phyloP scores from a whole-genome alignment of 208 protist genomes.

The Leptomonas seymouri region DNA sequence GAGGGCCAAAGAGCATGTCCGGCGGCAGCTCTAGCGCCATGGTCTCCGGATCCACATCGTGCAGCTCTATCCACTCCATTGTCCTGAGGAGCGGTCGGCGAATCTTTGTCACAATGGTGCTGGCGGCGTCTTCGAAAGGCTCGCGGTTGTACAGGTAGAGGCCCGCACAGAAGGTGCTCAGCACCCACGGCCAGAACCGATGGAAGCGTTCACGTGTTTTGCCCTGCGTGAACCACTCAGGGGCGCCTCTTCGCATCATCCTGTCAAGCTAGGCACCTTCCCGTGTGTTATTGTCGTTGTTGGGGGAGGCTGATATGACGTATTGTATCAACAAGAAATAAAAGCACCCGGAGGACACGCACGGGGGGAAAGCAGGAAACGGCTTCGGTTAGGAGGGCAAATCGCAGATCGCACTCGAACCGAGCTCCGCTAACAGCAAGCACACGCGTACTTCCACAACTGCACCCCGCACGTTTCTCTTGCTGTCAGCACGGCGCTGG shows the following conservation, averaged over 20 bases:
- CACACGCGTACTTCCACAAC: too few species aligned
- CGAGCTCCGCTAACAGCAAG: too few species aligned
- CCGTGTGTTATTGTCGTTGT: too few species aligned
- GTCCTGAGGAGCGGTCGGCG: slow-evolving; percentile 79
- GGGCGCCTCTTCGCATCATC: slow-evolving; percentile 78
- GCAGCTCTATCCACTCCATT: slow-evolving; percentile 91
- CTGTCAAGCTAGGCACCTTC: neutral
- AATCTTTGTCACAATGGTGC: slow-evolving; percentile 74
- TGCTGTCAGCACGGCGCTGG: too few species aligned
- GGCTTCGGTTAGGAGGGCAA: too few species aligned
- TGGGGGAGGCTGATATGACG: too few species aligned
- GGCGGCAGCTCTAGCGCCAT: slow-evolving; percentile 89
- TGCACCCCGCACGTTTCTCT: too few species aligned
- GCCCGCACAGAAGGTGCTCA: slow-evolving; percentile 71
- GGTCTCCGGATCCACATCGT: slow-evolving; percentile 89
- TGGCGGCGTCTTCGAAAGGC: slow-evolving; percentile 86
- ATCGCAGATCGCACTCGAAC: too few species aligned
- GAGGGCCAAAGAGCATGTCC: slow-evolving; percentile 87
- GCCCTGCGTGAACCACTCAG: slow-evolving; percentile 86
- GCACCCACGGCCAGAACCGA: slow-evolving; percentile 86
- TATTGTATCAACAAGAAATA: too few species aligned
- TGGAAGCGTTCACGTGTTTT: slow-evolving; percentile 82
- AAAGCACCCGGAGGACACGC: too few species aligned
- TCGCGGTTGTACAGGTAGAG: slow-evolving; percentile 89
- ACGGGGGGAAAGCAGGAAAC: too few species aligned